Evolutionary conservation across 1,284 basidiomycete genomes (phyloP).

Genomic region (Naganishia cerealis): DNA sequence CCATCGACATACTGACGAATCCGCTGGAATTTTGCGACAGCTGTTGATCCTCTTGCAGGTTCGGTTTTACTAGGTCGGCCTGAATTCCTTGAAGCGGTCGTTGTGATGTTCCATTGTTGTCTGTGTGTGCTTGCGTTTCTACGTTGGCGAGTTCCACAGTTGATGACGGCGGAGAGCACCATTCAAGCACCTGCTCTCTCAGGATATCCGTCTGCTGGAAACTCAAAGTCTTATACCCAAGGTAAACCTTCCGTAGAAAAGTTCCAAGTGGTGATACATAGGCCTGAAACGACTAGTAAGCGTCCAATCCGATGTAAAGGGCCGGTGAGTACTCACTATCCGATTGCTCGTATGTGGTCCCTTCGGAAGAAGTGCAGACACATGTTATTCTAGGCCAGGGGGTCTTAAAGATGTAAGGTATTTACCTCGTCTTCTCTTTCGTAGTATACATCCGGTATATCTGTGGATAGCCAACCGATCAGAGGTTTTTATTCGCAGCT

Average conservation of each 20-base stretch:
- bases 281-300: conserved; percentile 11
- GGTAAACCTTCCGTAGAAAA: conserved; percentile 32
- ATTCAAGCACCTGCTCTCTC: conserved; percentile 27
- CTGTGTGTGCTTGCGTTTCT: not conserved
- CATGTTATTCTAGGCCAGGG: not conserved
- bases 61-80: not conserved
- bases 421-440: conserved; percentile 31
- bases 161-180: conserved; percentile 11
- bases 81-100: not conserved
- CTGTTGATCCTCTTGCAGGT: not conserved
- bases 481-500: not conserved
- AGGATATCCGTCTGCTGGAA: conserved; percentile 25
- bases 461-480: conserved; percentile 1
- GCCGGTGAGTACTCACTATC: not conserved
- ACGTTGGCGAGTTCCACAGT: not conserved
- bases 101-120: not conserved
- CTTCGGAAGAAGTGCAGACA: not conserved
- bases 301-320: not conserved
- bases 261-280: conserved; percentile 31
- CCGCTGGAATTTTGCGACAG: not conserved
- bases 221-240: conserved; percentile 29
- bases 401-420: not conserved
- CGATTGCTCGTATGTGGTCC: conserved; percentile 16
- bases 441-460: conserved; percentile 27
- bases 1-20: conserved; percentile 18